These are phyloP conservation scores for Hyparrhenia diplandra DNA, from an alignment of 176 grass and related monocot genomes.

Conservation along the genomic window DNA sequence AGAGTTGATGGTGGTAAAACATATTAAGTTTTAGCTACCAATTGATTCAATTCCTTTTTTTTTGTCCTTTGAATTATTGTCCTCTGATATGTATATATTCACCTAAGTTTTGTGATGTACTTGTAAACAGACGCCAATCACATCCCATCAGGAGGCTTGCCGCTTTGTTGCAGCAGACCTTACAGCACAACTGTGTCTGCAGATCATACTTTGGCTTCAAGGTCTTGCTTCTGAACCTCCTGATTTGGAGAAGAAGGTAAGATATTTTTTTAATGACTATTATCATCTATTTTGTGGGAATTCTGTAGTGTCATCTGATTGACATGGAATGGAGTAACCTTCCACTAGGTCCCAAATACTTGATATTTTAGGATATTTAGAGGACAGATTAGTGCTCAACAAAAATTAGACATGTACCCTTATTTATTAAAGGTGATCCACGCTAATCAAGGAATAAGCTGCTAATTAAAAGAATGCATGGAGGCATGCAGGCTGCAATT, in stretches of 20 bases:
- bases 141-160: slow-evolving; percentile 90
- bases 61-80: neutral
- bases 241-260: slow-evolving; percentile 88
- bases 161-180: slow-evolving; percentile 64
- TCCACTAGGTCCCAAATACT: neutral
- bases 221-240: slow-evolving; percentile 91
- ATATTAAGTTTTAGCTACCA: neutral
- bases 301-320: neutral
- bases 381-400: neutral
- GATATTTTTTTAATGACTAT: neutral
- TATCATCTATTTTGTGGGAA: neutral
- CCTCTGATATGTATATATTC: neutral
- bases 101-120: neutral
- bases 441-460: neutral
- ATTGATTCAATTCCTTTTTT: neutral
- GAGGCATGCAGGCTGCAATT: neutral
- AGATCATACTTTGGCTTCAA: slow-evolving; percentile 90
- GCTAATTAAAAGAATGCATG: neutral
- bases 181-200: slow-evolving; percentile 71
- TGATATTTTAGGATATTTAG: neutral
- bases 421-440: neutral
- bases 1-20: slow-evolving; percentile 67
- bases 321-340: neutral
- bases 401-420: neutral
- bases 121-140: slow-evolving; percentile 67